Evolutionary conservation across 495 filamentous ascomycete species (phyloP).

Genomic region (Penicillium verhagenii): DNA sequence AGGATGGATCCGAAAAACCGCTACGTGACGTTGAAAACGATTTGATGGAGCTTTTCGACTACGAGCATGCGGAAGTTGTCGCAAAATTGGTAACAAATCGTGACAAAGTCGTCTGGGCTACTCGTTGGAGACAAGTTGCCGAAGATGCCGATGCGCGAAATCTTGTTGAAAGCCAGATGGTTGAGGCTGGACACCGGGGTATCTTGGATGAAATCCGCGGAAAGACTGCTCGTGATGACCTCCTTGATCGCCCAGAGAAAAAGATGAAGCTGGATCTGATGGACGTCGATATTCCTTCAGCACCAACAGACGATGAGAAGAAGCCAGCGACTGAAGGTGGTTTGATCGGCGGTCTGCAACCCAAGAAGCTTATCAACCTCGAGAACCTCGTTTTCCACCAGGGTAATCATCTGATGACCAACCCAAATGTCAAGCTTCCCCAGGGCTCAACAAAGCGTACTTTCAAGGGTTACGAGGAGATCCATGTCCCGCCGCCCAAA

Average conservation of each 20-base stretch:
- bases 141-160: conserved; percentile 76
- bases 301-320: conserved; percentile 46
- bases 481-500: conserved; percentile 91
- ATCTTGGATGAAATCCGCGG: conserved; percentile 83
- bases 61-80: conserved; percentile 91
- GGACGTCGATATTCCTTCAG: conserved; percentile 81
- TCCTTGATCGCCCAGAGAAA: conserved; percentile 58
- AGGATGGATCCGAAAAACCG: conserved; percentile 77
- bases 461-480: conserved; percentile 98
- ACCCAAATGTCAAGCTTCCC: conserved; percentile 90
- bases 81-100: conserved; percentile 88
- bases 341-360: conserved; percentile 82
- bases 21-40: conserved; percentile 96
- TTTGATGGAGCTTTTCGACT: conserved; percentile 96
- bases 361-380: conserved; percentile 82
- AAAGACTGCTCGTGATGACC: conserved; percentile 56
- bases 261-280: conserved; percentile 83
- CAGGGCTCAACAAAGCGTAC: conserved; percentile 92
- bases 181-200: conserved; percentile 77
- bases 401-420: conserved; percentile 98
- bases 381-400: conserved; percentile 97
- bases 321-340: conserved; percentile 57
- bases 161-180: conserved; percentile 85
- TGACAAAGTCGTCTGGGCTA: conserved; percentile 93
- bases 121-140: conserved; percentile 76